Evolutionary conservation across 2,329 filamentous ascomycete genomes (phyloP).

Genomic region (Claviceps arundinis): DNA sequence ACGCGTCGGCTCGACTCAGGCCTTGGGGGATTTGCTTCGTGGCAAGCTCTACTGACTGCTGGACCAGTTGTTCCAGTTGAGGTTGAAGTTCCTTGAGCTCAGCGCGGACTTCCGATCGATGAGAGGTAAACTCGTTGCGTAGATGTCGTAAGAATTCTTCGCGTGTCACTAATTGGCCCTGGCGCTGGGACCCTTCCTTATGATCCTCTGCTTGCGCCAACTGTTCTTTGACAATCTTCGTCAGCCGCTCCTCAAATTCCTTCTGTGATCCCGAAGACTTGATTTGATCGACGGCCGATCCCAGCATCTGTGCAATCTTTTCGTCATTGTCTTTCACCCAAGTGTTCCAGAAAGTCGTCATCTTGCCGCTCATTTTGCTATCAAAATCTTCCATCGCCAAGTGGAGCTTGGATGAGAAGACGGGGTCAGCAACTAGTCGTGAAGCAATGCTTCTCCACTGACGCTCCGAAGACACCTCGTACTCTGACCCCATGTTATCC

Average conservation of each 20-base stretch:
- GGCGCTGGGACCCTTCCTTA: slow-evolving; percentile 10
- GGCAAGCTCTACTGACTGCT: slow-evolving; percentile 17
- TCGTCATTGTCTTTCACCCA: slow-evolving; percentile 40
- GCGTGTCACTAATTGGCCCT: slow-evolving; percentile 27
- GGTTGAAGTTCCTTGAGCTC: slow-evolving; percentile 26
- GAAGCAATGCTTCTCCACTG: slow-evolving; percentile 34
- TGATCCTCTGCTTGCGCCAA: slow-evolving; percentile 13
- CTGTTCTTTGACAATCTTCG: slow-evolving; percentile 25
- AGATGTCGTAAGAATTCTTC: slow-evolving; percentile 36
- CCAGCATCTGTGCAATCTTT: slow-evolving; percentile 19
- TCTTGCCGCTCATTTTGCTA: slow-evolving; percentile 15
- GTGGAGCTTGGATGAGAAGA: slow-evolving; percentile 16
- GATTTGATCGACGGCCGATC: slow-evolving; percentile 21
- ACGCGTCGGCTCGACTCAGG: slow-evolving; percentile 28
- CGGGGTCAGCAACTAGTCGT: slow-evolving; percentile 24
- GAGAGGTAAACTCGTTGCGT: slow-evolving; percentile 23
- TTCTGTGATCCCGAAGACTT: slow-evolving; percentile 19
- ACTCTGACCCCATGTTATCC: slow-evolving; percentile 25
- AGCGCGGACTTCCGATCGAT: slow-evolving; percentile 25
- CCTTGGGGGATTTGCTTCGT: slow-evolving; percentile 14
- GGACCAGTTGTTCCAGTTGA: slow-evolving; percentile 20
- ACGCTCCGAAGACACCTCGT: slow-evolving; percentile 27
- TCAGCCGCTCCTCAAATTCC: slow-evolving; percentile 22
- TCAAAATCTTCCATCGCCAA: slow-evolving; percentile 14
- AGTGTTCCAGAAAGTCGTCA: slow-evolving; percentile 32